These are phyloP conservation scores for Xylaria hypoxylon DNA, from an alignment of 2,329 filamentous ascomycete species.

Conservation along the genomic window DNA sequence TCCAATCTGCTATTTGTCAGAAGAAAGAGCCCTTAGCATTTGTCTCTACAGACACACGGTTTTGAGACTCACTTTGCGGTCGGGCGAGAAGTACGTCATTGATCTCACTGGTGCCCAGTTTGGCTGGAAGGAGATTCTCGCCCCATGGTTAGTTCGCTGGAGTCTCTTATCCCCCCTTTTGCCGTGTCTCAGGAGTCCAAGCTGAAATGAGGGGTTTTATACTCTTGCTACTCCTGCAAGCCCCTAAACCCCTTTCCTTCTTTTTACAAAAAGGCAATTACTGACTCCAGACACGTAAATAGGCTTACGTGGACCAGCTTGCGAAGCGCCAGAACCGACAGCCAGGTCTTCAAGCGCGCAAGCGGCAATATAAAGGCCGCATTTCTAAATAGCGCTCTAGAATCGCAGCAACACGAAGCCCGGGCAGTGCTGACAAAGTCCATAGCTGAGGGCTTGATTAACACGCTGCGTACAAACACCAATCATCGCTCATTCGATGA, in stretches of 20 bases:
- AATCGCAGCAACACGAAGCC: constrained; percentile 6
- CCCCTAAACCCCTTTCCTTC: no score
- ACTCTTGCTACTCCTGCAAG: no score
- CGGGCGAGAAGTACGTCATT: constrained; percentile 31
- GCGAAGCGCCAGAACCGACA: neutral
- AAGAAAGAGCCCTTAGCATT: constrained; percentile 6
- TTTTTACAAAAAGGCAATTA: no score
- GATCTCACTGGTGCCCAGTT: constrained; percentile 30
- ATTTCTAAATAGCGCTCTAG: neutral
- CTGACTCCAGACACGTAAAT: no score
- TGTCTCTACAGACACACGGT: constrained; percentile 20
- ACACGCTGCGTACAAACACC: neutral
- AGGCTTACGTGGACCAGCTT: constrained; percentile 13
- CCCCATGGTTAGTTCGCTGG: no score
- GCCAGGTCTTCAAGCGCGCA: neutral
- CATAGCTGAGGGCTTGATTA: constrained; percentile 9
- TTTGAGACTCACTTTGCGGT: constrained; percentile 23
- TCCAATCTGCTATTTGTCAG: constrained; percentile 20
- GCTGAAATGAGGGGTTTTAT: no score
- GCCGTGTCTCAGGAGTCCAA: no score
- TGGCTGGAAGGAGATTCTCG: constrained; percentile 35
- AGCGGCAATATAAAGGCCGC: no score
- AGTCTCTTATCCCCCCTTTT: no score
- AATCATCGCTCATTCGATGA: neutral
- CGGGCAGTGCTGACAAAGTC: neutral